Evolutionary conservation across 192 early-diverging fungal species (phyloP).

Genomic region (Chytriomyces sp.): DNA sequence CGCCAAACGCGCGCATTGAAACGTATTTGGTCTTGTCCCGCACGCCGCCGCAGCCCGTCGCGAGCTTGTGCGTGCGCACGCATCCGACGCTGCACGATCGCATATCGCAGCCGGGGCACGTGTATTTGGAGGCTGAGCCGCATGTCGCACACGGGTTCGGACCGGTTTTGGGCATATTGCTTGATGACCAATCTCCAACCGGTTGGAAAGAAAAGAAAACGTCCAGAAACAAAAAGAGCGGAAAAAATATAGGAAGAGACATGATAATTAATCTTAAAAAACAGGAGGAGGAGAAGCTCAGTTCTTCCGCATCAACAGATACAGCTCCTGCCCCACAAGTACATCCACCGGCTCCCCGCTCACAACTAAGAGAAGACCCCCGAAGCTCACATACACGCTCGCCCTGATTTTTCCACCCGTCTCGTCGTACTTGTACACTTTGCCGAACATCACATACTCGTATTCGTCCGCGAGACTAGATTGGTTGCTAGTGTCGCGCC

Average conservation of each 20-base stretch:
- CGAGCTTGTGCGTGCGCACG: neutral
- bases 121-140: neutral
- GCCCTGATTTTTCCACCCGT: constrained; percentile 56
- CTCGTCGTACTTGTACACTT: constrained; percentile 95
- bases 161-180: no score
- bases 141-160: no score
- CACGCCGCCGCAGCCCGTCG: neutral
- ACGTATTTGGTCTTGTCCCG: constrained; percentile 2
- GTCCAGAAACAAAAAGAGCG: no score
- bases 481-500: constrained; percentile 56
- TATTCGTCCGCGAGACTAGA: constrained; percentile 86
- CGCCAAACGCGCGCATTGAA: neutral
- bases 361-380: constrained; percentile 48
- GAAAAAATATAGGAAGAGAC: no score
- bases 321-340: constrained; percentile 88
- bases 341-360: constrained; percentile 91
- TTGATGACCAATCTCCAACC: no score
- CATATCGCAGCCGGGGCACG: neutral
- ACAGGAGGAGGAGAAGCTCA: no score
- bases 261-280: no score
- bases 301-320: constrained; percentile 80
- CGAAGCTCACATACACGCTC: constrained; percentile 61
- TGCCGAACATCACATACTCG: constrained; percentile 99
- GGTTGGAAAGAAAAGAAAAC: no score
- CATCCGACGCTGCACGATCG: neutral